Conservation (phyloP, 805 yeast genomes). For the Spathaspora hagerdaliae region DNA sequence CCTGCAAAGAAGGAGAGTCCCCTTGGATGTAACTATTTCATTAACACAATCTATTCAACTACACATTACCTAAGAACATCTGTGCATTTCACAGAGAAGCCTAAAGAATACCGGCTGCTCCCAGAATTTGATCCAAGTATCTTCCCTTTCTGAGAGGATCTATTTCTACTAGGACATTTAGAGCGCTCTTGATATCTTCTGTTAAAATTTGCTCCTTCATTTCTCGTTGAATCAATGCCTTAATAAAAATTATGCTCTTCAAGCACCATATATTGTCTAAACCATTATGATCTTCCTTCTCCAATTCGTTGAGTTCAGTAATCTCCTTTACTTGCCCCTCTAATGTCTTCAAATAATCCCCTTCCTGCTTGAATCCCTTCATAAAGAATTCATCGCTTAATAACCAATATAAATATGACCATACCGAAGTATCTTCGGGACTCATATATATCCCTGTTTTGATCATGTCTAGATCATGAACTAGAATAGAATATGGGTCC, state of each 20-base stretch:
- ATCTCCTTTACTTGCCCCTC: constrained; percentile 45
- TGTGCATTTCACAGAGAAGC: too few relatives aligned
- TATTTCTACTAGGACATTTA: constrained; percentile 43
- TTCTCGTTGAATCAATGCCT: constrained; percentile 21
- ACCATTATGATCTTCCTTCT: constrained; percentile 51
- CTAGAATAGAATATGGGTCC: constrained; percentile 34
- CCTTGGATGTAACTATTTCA: constrained; percentile 3
- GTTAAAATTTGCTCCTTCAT: constrained; percentile 8
- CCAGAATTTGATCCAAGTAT: constrained; percentile 41
- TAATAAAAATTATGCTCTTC: constrained; percentile 51
- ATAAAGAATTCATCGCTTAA: constrained; percentile 41
- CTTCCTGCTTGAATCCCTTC: constrained; percentile 15
- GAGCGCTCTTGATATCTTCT: constrained; percentile 28
- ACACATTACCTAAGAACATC: background rate
- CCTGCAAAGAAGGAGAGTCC: background rate
- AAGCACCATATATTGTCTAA: constrained; percentile 73
- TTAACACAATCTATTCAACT: background rate
- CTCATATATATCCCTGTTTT: constrained; percentile 88
- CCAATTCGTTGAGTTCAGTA: constrained; percentile 65
- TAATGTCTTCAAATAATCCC: constrained; percentile 34
- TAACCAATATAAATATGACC: constrained; percentile 88
- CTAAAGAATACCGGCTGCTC: constrained; percentile 4
- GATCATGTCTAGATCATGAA: constrained; percentile 60
- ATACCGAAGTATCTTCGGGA: constrained; percentile 89
- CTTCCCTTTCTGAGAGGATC: constrained; percentile 68